These are phyloP conservation scores for Albugo candida DNA, from an alignment of 352 stramenopile species.

Conservation along the genomic window DNA sequence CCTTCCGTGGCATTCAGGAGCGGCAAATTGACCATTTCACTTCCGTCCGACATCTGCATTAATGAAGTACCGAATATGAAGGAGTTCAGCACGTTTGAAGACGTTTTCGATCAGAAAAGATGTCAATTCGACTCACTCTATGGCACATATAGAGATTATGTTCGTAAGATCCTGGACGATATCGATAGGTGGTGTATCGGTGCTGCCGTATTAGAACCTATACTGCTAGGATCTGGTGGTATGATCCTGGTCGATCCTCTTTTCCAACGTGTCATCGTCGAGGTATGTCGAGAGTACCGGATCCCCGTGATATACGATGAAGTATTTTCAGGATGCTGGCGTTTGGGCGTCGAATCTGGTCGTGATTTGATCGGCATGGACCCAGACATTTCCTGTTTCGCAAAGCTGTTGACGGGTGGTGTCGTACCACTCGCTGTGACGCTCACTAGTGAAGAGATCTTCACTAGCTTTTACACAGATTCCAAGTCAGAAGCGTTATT, in stretches of 20 bases:
- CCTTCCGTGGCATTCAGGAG: conserved; percentile 47
- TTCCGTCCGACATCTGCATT: conserved; percentile 26
- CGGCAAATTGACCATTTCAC: conserved; percentile 30
- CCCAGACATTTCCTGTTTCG: conserved; percentile 82
- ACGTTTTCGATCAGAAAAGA: conserved; percentile 27
- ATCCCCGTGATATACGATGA: conserved; percentile 88
- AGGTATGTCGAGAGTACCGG: conserved; percentile 40
- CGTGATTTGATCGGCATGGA: conserved; percentile 70
- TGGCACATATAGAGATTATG: conserved; percentile 41
- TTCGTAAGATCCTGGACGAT: conserved; percentile 26
- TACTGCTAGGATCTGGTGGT: conserved; percentile 74
- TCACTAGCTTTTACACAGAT: conserved; percentile 78
- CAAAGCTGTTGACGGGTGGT: conserved; percentile 81
- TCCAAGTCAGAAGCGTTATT: conserved; percentile 74
- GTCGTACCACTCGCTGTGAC: conserved; percentile 75
- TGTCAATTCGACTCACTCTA: conserved; percentile 16
- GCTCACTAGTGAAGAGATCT: conserved; percentile 75
- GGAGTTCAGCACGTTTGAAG: conserved; percentile 19
- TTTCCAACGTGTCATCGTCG: conserved; percentile 79
- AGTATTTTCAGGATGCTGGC: conserved; percentile 82
- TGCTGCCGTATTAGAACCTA: conserved; percentile 74
- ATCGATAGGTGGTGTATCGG: conserved; percentile 24
- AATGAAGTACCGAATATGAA: conserved; percentile 5
- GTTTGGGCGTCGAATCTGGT: conserved; percentile 68
- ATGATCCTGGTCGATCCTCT: conserved; percentile 85